Evolutionary conservation across 1,139 yeast genomes (phyloP).

Genomic region (Zygosaccharomyces sapae): DNA sequence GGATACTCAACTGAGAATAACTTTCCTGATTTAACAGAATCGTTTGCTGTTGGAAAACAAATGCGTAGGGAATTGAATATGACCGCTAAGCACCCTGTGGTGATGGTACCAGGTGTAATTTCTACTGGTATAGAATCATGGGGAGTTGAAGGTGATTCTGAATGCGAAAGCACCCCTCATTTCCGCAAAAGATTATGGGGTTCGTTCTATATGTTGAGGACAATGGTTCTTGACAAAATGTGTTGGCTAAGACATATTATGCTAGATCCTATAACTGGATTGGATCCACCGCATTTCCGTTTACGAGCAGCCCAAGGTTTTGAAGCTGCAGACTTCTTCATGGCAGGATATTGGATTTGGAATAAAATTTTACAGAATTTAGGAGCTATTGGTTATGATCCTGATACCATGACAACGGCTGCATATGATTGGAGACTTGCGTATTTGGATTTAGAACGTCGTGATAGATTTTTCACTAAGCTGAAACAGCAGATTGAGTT

Average conservation of each 20-base stretch:
- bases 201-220: constrained; percentile 85
- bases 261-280: constrained; percentile 85
- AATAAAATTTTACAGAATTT: constrained; percentile 86
- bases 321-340: constrained; percentile 93
- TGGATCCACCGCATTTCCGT: constrained; percentile 80
- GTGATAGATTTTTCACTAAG: constrained; percentile 81
- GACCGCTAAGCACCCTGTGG: constrained; percentile 65
- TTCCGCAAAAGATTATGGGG: constrained; percentile 96
- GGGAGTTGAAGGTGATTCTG: constrained; percentile 69
- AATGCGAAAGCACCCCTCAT: constrained; percentile 79
- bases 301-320: constrained; percentile 93
- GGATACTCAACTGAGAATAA: constrained; percentile 22
- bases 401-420: constrained; percentile 84
- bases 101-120: constrained; percentile 93
- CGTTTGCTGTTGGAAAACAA: constrained; percentile 81
- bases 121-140: constrained; percentile 94
- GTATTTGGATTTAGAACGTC: constrained; percentile 75
- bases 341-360: constrained; percentile 99
- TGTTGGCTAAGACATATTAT: constrained; percentile 92
- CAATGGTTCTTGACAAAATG: constrained; percentile 85
- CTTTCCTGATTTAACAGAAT: constrained; percentile 58
- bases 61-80: constrained; percentile 51
- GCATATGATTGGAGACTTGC: constrained; percentile 95
- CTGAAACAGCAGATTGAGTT: constrained; percentile 70
- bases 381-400: constrained; percentile 91